Evolutionary conservation across 2,329 filamentous ascomycete genomes (phyloP), one percentile per base, ranked within the genome.

Genomic region (Cercospora canescens): DNA sequence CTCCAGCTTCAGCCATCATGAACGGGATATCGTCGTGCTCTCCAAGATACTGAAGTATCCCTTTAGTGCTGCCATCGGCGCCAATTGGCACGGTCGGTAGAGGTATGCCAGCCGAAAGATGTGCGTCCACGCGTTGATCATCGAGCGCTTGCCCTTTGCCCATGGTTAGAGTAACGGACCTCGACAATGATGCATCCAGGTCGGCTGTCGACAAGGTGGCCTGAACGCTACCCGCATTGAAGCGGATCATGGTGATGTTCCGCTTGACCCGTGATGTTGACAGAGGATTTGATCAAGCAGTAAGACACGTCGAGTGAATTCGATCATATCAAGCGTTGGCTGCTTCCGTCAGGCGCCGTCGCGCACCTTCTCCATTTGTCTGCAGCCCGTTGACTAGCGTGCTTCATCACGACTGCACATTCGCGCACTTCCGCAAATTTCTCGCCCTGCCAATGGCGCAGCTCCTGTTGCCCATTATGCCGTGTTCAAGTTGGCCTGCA

Each of bases 21-120:
- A 77, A 74, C 3, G 76, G 76, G 55, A 77, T 68, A 52, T 76
- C 69, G 21, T 72, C 62, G 50, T 75, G 14, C 4, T 70, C 65
- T 11, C 78, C 78, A 21, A 79, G 50, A 64, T 76, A 79, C 35
- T 74, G 72, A 7, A 73, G 37, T 8, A 72, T 70, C 12, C 73
- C 68, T 18, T 66, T 66, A 32, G 57, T 50, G 16, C 62, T 60
- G 48, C 69, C 68, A 63, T 70, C 66, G 9, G 37, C 35, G 14
- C 64, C 66, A 35, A 76, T 67, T 0, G 72, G 66, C 4, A 52
- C 64, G 67, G 76, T 75, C 1, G 55, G 57, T 24, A 78, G 57
- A 21, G 50, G 32, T 26, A 12, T 56, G 24, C 64, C 67, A 8
- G 45, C 45, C 3, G 63, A 30, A 12, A 75, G 67, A 21, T 59